Conservation (phyloP, 2,329 filamentous ascomycete species). For the Zalaria sp. region DNA sequence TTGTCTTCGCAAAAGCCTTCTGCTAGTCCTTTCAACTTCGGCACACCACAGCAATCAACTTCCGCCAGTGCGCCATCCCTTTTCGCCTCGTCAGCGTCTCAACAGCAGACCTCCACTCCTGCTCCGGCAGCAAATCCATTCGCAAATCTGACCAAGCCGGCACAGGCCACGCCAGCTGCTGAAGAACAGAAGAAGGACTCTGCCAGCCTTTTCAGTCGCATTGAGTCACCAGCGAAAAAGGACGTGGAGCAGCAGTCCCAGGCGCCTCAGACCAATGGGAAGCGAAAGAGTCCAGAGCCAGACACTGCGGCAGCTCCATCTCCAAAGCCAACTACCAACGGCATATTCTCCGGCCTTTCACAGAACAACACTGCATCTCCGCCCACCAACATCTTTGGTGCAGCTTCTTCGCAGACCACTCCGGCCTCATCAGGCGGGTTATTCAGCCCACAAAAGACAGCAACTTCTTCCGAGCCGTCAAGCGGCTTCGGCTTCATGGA, state of each 20-base stretch:
- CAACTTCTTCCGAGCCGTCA: neutral
- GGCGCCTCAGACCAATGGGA: no score
- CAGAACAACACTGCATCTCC: no score
- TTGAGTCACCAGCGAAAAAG: neutral
- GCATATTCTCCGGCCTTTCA: no score
- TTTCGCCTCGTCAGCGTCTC: neutral
- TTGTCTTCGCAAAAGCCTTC: neutral
- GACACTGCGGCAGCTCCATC: no score
- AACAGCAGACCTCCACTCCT: neutral
- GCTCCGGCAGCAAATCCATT: neutral
- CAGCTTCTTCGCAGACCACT: neutral
- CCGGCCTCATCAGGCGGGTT: neutral
- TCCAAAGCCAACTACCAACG: neutral
- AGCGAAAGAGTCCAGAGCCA: no score
- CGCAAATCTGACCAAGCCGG: neutral
- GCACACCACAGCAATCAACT: neutral
- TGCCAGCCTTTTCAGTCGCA: neutral
- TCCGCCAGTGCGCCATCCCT: neutral
- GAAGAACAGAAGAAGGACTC: neutral
- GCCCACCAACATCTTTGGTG: neutral
- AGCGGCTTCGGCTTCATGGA: slow-evolving; percentile 1
- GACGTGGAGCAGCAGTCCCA: neutral
- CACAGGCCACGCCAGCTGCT: neutral
- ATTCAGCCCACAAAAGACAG: neutral
- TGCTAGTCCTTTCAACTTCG: slow-evolving; percentile 1